phyloP scores from a whole-genome alignment of 768 basidiomycete species.

The Hortiboletus campestris region DNA sequence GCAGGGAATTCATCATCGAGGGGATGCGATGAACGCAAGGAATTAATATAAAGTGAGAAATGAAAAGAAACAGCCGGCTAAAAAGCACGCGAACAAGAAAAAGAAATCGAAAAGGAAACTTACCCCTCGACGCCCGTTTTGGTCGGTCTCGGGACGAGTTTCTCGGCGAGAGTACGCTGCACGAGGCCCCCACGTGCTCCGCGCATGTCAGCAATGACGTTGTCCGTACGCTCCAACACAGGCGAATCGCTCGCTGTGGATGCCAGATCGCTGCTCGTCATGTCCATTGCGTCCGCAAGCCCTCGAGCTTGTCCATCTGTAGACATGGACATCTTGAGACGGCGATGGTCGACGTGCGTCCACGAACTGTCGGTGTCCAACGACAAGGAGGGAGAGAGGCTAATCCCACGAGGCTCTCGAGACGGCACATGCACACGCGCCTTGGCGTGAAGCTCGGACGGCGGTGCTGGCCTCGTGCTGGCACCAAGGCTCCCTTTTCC shows the following conservation, averaged over 20 bases:
- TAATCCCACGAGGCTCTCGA: constrained; percentile 16
- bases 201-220: constrained; percentile 31
- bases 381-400: constrained; percentile 19
- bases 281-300: constrained; percentile 30
- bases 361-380: constrained; percentile 60
- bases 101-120: constrained; percentile 22
- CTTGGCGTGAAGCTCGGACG: constrained; percentile 24
- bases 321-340: constrained; percentile 9
- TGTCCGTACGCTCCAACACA: constrained; percentile 33
- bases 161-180: constrained; percentile 55
- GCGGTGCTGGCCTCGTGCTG: constrained; percentile 5
- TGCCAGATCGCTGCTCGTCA: constrained; percentile 50
- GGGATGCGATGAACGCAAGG: not conserved
- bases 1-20: not conserved
- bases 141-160: constrained; percentile 58
- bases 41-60: not conserved
- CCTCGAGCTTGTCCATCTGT: constrained; percentile 4
- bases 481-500: constrained; percentile 2
- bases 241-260: constrained; percentile 48
- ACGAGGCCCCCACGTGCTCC: constrained; percentile 25
- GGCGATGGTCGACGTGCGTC: constrained; percentile 64
- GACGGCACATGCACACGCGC: not conserved
- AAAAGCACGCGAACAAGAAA: not conserved
- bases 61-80: not conserved
- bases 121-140: constrained; percentile 73